phyloP scores from a whole-genome alignment of 768 basidiomycete species.

The Pulveroboletus sp. region DNA sequence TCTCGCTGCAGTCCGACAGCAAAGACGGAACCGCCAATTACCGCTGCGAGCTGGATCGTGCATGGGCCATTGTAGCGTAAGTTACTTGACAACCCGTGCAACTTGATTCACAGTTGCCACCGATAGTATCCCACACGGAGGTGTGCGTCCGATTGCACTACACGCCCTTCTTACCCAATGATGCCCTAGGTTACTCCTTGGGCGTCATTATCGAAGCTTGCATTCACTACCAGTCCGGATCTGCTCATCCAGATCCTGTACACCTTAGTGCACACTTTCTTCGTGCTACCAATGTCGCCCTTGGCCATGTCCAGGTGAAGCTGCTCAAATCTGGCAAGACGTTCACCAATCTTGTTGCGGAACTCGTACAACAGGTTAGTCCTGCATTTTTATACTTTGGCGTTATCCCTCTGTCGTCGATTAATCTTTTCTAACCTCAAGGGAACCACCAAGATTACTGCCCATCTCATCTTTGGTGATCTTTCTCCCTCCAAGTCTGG shows the following conservation, averaged over 20 bases:
- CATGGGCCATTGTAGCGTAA: slow-evolving; percentile 47
- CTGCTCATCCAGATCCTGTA: slow-evolving; percentile 52
- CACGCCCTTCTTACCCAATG: background rate
- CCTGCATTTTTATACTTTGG: background rate
- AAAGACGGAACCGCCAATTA: slow-evolving; percentile 24
- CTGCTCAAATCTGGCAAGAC: slow-evolving; percentile 47
- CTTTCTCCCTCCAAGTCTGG: slow-evolving; percentile 34
- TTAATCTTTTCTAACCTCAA: slow-evolving; percentile 18
- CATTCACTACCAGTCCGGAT: slow-evolving; percentile 46
- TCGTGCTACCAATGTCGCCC: slow-evolving; percentile 37
- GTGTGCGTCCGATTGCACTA: slow-evolving; percentile 26
- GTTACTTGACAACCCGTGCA: slow-evolving; percentile 7
- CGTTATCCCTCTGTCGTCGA: slow-evolving; percentile 10
- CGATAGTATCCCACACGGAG: slow-evolving; percentile 53
- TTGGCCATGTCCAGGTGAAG: slow-evolving; percentile 48
- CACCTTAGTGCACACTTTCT: too few species aligned
- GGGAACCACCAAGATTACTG: slow-evolving; percentile 45
- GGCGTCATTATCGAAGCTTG: slow-evolving; percentile 58
- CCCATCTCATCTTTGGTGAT: slow-evolving; percentile 56
- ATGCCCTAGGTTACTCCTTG: slow-evolving; percentile 54
- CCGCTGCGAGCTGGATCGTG: slow-evolving; percentile 39
- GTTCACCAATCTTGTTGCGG: slow-evolving; percentile 56
- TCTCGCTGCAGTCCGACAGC: slow-evolving; percentile 9
- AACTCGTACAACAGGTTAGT: slow-evolving; percentile 55
- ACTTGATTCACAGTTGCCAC: background rate